Evolutionary conservation across 2,329 filamentous ascomycete species (phyloP).

Genomic region (Byssothecium circinans): DNA sequence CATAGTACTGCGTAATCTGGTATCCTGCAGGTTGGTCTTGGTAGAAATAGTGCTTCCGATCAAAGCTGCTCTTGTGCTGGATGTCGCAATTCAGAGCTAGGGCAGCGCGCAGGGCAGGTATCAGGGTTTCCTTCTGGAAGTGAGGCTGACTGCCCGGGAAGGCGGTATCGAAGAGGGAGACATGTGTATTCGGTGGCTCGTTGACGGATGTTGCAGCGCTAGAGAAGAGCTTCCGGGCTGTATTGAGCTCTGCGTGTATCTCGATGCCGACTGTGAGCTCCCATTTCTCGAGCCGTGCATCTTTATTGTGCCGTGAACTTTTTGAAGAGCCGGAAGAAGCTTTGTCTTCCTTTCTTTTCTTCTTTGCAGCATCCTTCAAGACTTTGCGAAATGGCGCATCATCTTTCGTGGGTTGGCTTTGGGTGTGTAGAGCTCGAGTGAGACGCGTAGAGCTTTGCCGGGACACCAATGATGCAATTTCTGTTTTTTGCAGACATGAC

Average conservation of each 20-base stretch:
- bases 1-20: conserved; percentile 96
- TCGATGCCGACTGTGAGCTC: conserved; percentile 95
- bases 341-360: conserved; percentile 30
- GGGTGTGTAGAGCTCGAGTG: conserved; percentile 28
- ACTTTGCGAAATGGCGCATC: conserved; percentile 40
- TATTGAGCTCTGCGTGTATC: conserved; percentile 95
- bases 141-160: conserved; percentile 85
- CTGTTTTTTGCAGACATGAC: conserved; percentile 27
- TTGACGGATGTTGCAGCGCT: conserved; percentile 53
- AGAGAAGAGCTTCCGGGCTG: conserved; percentile 86
- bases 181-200: conserved; percentile 78
- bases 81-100: conserved; percentile 80
- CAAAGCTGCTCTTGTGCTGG: conserved; percentile 78
- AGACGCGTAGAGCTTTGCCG: not conserved
- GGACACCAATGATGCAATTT: conserved; percentile 19
- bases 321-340: conserved; percentile 8
- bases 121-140: conserved; percentile 79
- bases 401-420: conserved; percentile 19
- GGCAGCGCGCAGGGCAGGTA: conserved; percentile 89
- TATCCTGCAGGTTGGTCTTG: conserved; percentile 97
- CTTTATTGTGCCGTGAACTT: conserved; percentile 10
- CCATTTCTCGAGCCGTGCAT: conserved; percentile 62
- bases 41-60: conserved; percentile 98
- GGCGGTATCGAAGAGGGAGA: conserved; percentile 84
- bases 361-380: conserved; percentile 43